Base-by-base conservation (phyloP, 2,329 filamentous ascomycete genomes). In the Atkinsonella hypoxylon region DNA sequence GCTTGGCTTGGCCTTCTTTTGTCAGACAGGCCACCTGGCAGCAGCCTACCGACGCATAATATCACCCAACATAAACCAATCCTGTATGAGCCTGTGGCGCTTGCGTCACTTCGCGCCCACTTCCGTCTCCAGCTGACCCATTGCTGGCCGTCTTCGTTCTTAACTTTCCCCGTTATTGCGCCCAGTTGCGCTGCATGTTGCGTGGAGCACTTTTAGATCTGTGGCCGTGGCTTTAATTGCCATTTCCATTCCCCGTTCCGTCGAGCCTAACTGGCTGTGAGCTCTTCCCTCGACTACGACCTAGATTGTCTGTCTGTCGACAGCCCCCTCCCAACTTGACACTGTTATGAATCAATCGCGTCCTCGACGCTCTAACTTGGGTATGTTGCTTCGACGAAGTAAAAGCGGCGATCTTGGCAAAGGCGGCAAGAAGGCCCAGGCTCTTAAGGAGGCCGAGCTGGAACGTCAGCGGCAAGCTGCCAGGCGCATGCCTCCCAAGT, bases 371-470 rank as follows among this genome's bases (percentile, higher is more conserved):
- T 61, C 74, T 57, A 76, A 71, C 60, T 69, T 78, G 68, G 73
- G 73, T 60, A 76, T 77, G 67, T 77, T 87, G 62, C 75, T 86
- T 55, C 77, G 81, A 67, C 79, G 83, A 58, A 78, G 77, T 63
- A 86, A 85, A 64, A 85, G 82, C 52, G 77, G 77, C 53, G 82
- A 87, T 56, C 64, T 85, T 52, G 75, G 74, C 58, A 79, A 78
- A 58, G 72, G 71, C 56, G 73, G 72, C 65, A 81, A 76, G 67
- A 83, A 81, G 71, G 72, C 70, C 61, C 74, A 80, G 67, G 72
- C 77, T 56, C 58, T 68, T 57, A 70, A 68, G 57, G 73, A 76
- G 58, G 71, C 71, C 56, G 73, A 77, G 61, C 65, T 74, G 51
- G 71, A 76, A 60, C 72, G 73, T 56, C 73, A 75, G 62, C 73